Conservation (phyloP, 2,329 filamentous ascomycete species). For the Sporothrix globosa region DNA sequence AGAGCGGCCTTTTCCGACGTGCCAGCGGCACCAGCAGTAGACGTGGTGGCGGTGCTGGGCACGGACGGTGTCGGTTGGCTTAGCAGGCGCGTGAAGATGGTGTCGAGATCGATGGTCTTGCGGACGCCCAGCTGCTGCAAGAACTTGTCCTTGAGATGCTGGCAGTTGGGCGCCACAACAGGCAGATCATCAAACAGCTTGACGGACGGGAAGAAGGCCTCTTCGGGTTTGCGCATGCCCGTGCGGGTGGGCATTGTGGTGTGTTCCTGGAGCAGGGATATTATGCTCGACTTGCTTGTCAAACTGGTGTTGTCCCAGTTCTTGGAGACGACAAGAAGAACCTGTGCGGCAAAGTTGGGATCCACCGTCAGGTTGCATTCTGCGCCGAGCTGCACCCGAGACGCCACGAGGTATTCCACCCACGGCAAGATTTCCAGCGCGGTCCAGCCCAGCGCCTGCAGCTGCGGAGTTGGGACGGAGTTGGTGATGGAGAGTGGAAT, state of each 20-base stretch:
- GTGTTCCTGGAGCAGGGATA: conserved; percentile 65
- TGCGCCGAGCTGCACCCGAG: conserved; percentile 60
- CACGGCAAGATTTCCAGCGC: conserved; percentile 83
- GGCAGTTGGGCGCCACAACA: conserved; percentile 69
- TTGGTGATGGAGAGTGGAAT: conserved; percentile 85
- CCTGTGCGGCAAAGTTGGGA: conserved; percentile 72
- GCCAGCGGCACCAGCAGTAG: conserved; percentile 43
- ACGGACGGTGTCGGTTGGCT: conserved; percentile 50
- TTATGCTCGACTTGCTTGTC: conserved; percentile 66
- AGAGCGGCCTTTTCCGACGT: neutral
- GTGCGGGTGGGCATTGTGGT: conserved; percentile 86
- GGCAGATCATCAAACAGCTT: conserved; percentile 94
- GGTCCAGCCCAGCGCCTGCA: conserved; percentile 83
- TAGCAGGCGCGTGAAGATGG: conserved; percentile 86
- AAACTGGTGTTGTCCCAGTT: conserved; percentile 81
- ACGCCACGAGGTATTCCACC: conserved; percentile 78
- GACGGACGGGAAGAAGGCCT: conserved; percentile 92
- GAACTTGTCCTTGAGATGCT: conserved; percentile 88
- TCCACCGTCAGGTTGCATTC: conserved; percentile 72
- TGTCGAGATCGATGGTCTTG: conserved; percentile 92
- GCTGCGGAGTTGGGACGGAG: conserved; percentile 64
- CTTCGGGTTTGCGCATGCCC: conserved; percentile 82
- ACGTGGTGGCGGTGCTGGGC: conserved; percentile 48
- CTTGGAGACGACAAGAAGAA: conserved; percentile 81
- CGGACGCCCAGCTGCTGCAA: conserved; percentile 80